A percentile compares a stretch with the other conserved stretches of the same genome.
Evolutionary conservation across 257 asterid genomes (phyloP).

Genomic region (Fraxinus cuspidata): DNA sequence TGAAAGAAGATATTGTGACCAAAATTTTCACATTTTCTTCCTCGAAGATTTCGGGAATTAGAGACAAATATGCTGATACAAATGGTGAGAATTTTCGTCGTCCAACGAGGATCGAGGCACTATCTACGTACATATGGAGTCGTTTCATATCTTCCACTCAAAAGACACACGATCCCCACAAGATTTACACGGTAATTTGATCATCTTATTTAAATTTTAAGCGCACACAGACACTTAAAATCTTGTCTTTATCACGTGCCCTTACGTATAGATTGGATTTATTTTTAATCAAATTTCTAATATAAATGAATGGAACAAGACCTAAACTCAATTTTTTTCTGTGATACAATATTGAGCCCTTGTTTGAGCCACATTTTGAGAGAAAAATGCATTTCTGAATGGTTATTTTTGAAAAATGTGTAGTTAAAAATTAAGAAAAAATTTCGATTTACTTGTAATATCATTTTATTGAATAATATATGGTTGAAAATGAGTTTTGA

Average conservation of each 20-base stretch:
- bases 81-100: not conserved
- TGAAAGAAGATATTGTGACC: constrained; percentile 33
- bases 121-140: constrained; percentile 49
- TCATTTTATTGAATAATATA: too few species aligned
- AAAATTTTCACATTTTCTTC: constrained; percentile 43
- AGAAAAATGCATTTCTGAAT: too few species aligned
- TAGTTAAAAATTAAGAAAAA: too few species aligned
- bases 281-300: too few species aligned
- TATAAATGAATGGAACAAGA: too few species aligned
- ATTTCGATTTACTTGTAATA: too few species aligned
- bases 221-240: too few species aligned
- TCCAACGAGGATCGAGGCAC: constrained; percentile 43
- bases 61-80: constrained; percentile 29
- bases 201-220: not conserved
- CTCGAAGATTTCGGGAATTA: constrained; percentile 30
- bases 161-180: constrained; percentile 27
- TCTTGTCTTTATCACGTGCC: not conserved
- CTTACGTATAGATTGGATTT: not conserved
- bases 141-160: constrained; percentile 33
- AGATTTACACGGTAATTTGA: constrained; percentile 8
- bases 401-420: too few species aligned
- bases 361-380: too few species aligned
- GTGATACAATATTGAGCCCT: too few species aligned
- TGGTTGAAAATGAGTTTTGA: too few species aligned
- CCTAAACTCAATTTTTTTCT: too few species aligned